Base-by-base conservation (phyloP, 495 filamentous ascomycete genomes). In the Penicilliopsis zonata region DNA sequence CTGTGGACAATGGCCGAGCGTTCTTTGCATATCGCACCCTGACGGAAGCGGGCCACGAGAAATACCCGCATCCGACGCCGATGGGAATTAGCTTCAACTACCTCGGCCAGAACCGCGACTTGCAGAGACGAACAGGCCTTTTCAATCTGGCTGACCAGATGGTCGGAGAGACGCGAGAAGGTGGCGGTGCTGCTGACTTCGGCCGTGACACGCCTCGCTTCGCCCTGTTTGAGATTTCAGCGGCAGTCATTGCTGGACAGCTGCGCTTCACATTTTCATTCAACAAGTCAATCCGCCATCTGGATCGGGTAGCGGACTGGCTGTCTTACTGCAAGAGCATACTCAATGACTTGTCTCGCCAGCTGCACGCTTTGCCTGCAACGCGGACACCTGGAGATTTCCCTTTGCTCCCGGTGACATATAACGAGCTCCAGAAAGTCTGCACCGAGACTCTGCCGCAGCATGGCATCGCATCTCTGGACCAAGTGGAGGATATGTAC, bases 81-180 rank as follows among this genome's bases (percentile, higher is more conserved):
- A 69, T 82, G 38, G 80, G 84, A 50, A 69, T 84, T 22, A 69
- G 70, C 2, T 81, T 84, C 50, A 80, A 77, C 41, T 82, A 83
- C 38, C 62, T 76, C 9, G 79, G 76, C 0, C 63, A 73, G 12
- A 59, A 74, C 37, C 74, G 78, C 31, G 70, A 76, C 35, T 43
- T 82, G 0, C 74, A 78, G 49, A 61, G 70, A 17, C 57, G 67
- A 13, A 74, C 75, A 31, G 67, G 70, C 4, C 54, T 83, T 0
- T 67, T 83, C 40, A 67, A 74, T 33, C 67, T 73, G 16, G 57
- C 63, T 5, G 58, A 72, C 12, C 57, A 60, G 28, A 59, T 68
- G 53, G 64, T 58, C 5, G 63, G 61, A 18, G 63, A 65, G 39
- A 48, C 61, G 19, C 51, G 55, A 1, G 54, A 52, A 30, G 62